phyloP scores from a whole-genome alignment of 768 basidiomycete species.

The Omphalotus guepiniiformis region DNA sequence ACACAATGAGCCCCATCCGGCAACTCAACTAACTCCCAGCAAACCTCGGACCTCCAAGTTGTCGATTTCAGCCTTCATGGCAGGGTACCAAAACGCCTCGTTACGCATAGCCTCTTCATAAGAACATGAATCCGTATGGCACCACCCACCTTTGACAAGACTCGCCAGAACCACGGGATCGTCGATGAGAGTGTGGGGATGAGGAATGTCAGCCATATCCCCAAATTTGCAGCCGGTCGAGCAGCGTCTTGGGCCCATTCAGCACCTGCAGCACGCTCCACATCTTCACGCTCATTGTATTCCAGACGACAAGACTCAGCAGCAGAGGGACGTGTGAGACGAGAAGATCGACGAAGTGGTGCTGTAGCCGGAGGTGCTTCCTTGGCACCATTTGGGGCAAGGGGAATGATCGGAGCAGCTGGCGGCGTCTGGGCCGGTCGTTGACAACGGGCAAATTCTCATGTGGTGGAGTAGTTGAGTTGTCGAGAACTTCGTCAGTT shows the following conservation, averaged over 20 bases:
- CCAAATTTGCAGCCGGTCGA: too few relatives aligned
- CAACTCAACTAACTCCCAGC: neutral
- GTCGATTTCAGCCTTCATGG: neutral
- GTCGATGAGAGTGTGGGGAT: too few relatives aligned
- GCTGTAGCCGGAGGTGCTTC: neutral
- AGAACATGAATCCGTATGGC: neutral
- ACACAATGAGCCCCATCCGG: constrained; percentile 7
- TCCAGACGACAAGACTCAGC: neutral
- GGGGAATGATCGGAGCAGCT: neutral
- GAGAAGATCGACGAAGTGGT: neutral
- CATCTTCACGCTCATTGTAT: neutral
- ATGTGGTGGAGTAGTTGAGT: neutral
- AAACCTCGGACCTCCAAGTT: neutral
- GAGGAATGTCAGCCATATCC: too few relatives aligned
- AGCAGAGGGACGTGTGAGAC: neutral
- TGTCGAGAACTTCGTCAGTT: too few relatives aligned
- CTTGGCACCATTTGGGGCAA: neutral
- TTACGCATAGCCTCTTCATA: neutral
- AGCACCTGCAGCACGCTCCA: neutral
- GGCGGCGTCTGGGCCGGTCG: neutral
- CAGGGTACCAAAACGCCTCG: neutral
- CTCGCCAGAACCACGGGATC: neutral
- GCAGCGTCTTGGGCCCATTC: too few relatives aligned
- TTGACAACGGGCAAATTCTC: neutral
- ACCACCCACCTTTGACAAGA: constrained; percentile 3